phyloP scores from a whole-genome alignment of 2,329 filamentous ascomycete species.

The Chrysosphaeria jannelii region DNA sequence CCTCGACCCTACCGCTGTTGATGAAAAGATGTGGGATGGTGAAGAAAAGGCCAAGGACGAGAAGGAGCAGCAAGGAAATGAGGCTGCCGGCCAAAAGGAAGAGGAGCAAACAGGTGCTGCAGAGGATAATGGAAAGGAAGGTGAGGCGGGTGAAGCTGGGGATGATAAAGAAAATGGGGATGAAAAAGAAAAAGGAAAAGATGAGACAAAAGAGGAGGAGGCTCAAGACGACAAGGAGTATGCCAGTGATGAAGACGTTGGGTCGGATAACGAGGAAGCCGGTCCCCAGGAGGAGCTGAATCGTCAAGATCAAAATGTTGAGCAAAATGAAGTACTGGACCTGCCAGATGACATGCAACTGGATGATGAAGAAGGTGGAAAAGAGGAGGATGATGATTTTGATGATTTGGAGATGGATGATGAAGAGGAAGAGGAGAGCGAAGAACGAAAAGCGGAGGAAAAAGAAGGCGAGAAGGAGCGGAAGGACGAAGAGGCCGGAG shows the following conservation, averaged over 20 bases:
- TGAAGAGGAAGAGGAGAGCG: constrained; percentile 57
- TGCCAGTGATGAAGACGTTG: constrained; percentile 31
- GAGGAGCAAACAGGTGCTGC: constrained; percentile 22
- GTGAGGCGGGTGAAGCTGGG: constrained; percentile 12
- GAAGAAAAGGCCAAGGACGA: constrained; percentile 50
- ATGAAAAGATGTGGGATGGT: constrained; percentile 98
- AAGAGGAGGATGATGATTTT: constrained; percentile 23
- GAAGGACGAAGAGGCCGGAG: constrained; percentile 11
- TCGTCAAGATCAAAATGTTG: constrained; percentile 39
- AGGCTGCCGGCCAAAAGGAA: constrained; percentile 38
- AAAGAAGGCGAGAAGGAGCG: constrained; percentile 25
- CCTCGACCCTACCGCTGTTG: constrained; percentile 62
- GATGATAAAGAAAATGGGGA: constrained; percentile 13
- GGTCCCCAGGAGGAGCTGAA: constrained; percentile 24
- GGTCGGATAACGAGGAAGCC: constrained; percentile 25
- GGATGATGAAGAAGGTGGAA: constrained; percentile 45
- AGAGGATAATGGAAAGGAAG: constrained; percentile 2
- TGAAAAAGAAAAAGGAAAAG: constrained; percentile 21
- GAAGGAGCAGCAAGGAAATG: constrained; percentile 51
- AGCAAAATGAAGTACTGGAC: constrained; percentile 57
- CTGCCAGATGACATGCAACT: constrained; percentile 73
- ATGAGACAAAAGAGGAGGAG: constrained; percentile 19
- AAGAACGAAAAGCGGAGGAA: constrained; percentile 63
- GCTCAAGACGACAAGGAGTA: constrained; percentile 21
- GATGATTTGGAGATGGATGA: constrained; percentile 30